Evolutionary conservation across 2,329 filamentous ascomycete genomes (phyloP), one percentile per base, ranked within the genome.

Genomic region (Fusarium chuoi): DNA sequence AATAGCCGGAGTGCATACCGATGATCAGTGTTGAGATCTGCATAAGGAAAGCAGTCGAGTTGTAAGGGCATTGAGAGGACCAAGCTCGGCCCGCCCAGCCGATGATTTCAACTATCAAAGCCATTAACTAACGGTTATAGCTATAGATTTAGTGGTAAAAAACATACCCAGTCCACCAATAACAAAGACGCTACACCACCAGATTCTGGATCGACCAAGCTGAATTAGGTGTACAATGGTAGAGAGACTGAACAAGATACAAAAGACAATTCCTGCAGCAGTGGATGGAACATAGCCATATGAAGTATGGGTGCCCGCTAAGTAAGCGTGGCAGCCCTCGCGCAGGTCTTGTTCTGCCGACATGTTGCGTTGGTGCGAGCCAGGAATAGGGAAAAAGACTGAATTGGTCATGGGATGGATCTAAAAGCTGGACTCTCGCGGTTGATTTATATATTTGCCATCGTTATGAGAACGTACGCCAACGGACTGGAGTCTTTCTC

Each of bases 381-480:
- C 4, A 13, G 9, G n/a, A 20, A 4, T 3, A 3, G 30, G 5
- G 13, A 2, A 11, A 26, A 20, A 3, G 17, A 12, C 17, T 52
- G 13, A 20, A 3, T 52, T 22, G 18, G 13, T 3, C 18, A 36
- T 22, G n/a, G 6, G 9, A 26, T 8, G 15, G 9, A 26, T 8
- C 13, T 24, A 2, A 36, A 4, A 15, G n/a, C 17, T 15, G 17
- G 49, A 10, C 49, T 15, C 9, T 22, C 6, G 12, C 33, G 11
- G 9, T 12, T 5, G 6, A 33, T 36, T 38, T 52, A 22, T 52
- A 52, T 5, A 26, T 0, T 12, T 1, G 3, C 3, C 9, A 26
- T 26, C 15, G 18, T 8, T 4, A 10, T 30, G 15, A 30, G 5
- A 12, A 17, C 14, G 20, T 49, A 17, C 8, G 20, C 26, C 10